These are phyloP conservation scores for Marasmius oreades DNA, from an alignment of 1,284 basidiomycete genomes.

Conservation along the genomic window DNA sequence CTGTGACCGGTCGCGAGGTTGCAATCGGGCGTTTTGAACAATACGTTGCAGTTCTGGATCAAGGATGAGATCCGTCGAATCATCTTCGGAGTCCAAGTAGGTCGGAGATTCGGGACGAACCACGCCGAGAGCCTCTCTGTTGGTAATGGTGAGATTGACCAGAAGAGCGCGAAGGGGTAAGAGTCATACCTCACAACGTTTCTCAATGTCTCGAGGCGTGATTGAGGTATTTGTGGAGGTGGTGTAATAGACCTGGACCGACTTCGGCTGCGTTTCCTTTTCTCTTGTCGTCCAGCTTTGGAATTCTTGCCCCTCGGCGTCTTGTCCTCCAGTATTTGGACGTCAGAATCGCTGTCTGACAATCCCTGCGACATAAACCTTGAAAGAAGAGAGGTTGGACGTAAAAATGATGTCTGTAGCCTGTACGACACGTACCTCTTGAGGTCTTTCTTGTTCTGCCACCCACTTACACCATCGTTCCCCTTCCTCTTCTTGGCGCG, in stretches of 20 bases:
- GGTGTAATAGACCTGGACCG: slow-evolving; percentile 71
- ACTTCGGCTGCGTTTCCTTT: slow-evolving; percentile 34
- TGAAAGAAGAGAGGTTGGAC: background rate
- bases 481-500: slow-evolving; percentile 16
- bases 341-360: slow-evolving; percentile 45
- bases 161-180: slow-evolving; percentile 1
- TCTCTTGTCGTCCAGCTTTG: slow-evolving; percentile 37
- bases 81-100: slow-evolving; percentile 32
- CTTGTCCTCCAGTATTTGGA: slow-evolving; percentile 31
- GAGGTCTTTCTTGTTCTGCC: slow-evolving; percentile 32
- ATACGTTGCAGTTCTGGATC: slow-evolving; percentile 63
- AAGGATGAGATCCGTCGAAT: slow-evolving; percentile 46
- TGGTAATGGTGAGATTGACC: background rate
- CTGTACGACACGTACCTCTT: slow-evolving; percentile 26
- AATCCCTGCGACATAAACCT: slow-evolving; percentile 36
- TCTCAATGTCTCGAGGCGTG: slow-evolving; percentile 50
- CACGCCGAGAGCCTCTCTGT: slow-evolving; percentile 44
- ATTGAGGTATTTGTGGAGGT: slow-evolving; percentile 53
- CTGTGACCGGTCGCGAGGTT: slow-evolving; percentile 6
- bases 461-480: slow-evolving; percentile 27
- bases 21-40: slow-evolving; percentile 29
- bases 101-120: slow-evolving; percentile 43
- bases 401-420: background rate
- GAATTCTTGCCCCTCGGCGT: slow-evolving; percentile 24
- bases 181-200: slow-evolving; percentile 52